phyloP scores from a whole-genome alignment of 208 protist species.

The Naegleria gruberi region DNA sequence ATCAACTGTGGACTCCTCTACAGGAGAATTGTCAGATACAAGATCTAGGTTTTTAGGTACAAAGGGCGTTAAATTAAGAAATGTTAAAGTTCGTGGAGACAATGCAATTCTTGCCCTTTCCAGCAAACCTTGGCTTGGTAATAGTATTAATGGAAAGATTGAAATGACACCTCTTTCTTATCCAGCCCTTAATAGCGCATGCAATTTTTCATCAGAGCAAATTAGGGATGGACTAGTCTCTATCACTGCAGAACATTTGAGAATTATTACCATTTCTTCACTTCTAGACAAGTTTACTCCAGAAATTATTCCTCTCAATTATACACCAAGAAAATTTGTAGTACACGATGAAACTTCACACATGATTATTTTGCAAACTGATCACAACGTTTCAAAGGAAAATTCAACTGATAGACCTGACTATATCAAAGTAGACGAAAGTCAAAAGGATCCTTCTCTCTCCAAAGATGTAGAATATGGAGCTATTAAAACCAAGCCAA shows the following conservation, averaged over 20 bases:
- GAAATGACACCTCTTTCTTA: conserved; percentile 62
- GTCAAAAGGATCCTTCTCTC: too few relatives aligned
- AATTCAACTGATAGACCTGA: neutral
- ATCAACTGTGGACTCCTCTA: conserved; percentile 49
- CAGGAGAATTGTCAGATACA: conserved; percentile 60
- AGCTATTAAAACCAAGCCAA: conserved; percentile 2
- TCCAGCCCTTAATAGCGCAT: conserved; percentile 53
- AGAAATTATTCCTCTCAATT: conserved; percentile 42
- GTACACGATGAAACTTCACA: conserved; percentile 45
- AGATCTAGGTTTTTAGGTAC: conserved; percentile 45
- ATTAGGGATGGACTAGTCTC: conserved; percentile 64
- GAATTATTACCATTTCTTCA: conserved; percentile 48
- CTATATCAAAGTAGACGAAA: conserved; percentile 6
- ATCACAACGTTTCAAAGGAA: conserved; percentile 44
- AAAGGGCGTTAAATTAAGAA: conserved; percentile 42
- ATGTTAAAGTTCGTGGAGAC: conserved; percentile 26
- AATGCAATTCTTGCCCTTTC: conserved; percentile 68
- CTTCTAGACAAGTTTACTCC: conserved; percentile 63
- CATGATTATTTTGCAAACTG: conserved; percentile 61
- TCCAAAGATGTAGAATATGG: conserved; percentile 25
- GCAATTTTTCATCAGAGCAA: conserved; percentile 61
- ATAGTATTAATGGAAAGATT: conserved; percentile 41
- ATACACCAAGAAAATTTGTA: conserved; percentile 63
- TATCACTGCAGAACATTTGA: conserved; percentile 46
- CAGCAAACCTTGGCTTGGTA: conserved; percentile 61